Base-by-base conservation (phyloP, 164 flowering plant genomes). In the Cinnamomum chago region DNA sequence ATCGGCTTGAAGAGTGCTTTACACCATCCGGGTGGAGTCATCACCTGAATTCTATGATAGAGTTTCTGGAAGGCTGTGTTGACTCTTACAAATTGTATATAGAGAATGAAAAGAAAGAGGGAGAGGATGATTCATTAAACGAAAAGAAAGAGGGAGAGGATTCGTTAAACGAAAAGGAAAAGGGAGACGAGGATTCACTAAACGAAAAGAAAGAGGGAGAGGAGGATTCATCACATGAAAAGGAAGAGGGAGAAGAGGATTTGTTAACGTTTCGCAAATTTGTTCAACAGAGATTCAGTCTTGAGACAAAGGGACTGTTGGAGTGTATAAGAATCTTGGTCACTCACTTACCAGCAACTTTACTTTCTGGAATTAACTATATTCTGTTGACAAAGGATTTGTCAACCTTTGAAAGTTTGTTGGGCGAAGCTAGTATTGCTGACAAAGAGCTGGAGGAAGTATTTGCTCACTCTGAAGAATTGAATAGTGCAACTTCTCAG, bases 21-120 rank as follows among this genome's bases (percentile, higher is more conserved):
- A 85, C 70, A 0, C 83, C 75, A 20, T 80, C 75, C 47, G 90
- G 91, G 70, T 92, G 94, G 92, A 66, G 27, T 27, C 58, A 72
- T 35, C 77, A 82, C 27, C 78, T 89, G 24, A 65, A 65, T 5
- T 80, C 85, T 6, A 81, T 84, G 85, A 83, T 85, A 20, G 79
- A 80, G 64, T 82, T 90, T 71, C 84, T 92, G 58, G 82, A 85
- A 17, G 52, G n/a, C 27, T 25, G 1, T 83, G 84, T 79, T 66
- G 67, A 76, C 64, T 78, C 78, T 24, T 84, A 87, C 74, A 67
- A 76, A 13, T 75, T 83, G 33, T 4, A 33, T 33, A 0, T 33
- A 5, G 5, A 4, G 6, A 33, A 33, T 33, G 40, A 33, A 33
- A 33, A 5, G 7, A 33, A 33, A 52, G 15, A 27, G 28, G 28